Evolutionary conservation across 208 protist genomes (phyloP).

Genomic region (Perkinsela sp.): DNA sequence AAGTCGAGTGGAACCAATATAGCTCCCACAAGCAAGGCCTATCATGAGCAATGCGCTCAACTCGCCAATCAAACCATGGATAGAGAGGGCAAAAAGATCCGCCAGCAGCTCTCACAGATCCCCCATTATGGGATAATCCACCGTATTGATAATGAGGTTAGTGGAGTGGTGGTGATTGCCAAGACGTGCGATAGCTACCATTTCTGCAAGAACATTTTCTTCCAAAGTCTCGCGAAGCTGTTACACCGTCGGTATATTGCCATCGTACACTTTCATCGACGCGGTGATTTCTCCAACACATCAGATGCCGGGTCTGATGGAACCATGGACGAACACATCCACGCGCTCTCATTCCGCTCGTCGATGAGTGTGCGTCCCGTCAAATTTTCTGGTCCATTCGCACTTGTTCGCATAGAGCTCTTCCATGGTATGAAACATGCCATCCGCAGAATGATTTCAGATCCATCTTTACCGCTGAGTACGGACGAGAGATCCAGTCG

Average conservation of each 20-base stretch:
- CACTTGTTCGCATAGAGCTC: not conserved
- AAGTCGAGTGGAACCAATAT: not conserved
- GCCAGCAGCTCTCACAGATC: not conserved
- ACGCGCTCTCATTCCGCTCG: not conserved
- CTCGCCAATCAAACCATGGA: too few species aligned
- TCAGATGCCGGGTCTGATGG: not conserved
- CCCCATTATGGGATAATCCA: not conserved
- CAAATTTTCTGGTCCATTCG: not conserved
- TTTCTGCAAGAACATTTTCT: conserved; percentile 1
- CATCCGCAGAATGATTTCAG: not conserved
- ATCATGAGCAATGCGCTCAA: too few species aligned
- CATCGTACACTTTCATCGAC: not conserved
- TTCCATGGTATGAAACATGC: not conserved
- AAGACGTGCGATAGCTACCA: not conserved
- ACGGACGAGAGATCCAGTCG: not conserved
- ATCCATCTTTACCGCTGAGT: not conserved
- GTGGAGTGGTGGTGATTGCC: not conserved
- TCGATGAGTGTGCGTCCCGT: not conserved
- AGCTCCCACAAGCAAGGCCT: not conserved
- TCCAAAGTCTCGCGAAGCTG: not conserved
- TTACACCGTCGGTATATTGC: not conserved
- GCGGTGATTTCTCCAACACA: not conserved
- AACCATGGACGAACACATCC: not conserved
- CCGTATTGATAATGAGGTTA: not conserved
- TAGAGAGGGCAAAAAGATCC: not conserved